Base-by-base conservation (phyloP, 495 filamentous ascomycete species). In the Penicillium coffeae region DNA sequence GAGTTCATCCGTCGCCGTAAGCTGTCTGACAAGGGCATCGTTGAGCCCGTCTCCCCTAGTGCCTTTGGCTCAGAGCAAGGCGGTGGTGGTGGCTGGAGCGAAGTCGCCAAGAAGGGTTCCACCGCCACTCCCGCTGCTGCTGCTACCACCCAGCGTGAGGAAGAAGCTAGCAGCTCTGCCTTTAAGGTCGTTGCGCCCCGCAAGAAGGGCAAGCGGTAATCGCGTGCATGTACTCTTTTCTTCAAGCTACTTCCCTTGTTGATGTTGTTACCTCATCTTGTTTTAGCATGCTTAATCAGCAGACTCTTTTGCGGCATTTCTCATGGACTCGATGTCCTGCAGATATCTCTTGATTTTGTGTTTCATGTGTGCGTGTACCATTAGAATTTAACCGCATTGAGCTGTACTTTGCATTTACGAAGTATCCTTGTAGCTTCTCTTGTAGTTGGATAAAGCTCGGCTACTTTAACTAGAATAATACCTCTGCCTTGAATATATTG, bases 1-100 rank as follows among this genome's bases (percentile, higher is more conserved):
- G 93, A 98, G 65, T 97, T 93, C 59, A 80, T 97, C 47, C 83
- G 89, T 19, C 90, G 93, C 47, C 89, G 88, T 65, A 91, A 89
- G 77, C 79, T 92, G 1, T 94, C 92, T 1, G 90, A 95, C 51
- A 89, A 86, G 74, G 93, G 93, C 21, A 76, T 96, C 22, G 73
- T 93, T 61, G 71, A 82, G 45, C 67, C 76, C 45, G 66, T 75
- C 55, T 56, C 62, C 15, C 60, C 63, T 18, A 74, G 74, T 42
- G 69, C 62, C 1, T 73, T 71, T 37, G 70, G 16, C 13, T 25
- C 67, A 2, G 71, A 74, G 34, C 61, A 67, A 54, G 69, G 65
- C 45, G 73, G 63, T 45, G 69, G 69, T 15, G 86, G 89, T 47
- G 93, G 93, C 20, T 97, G 93, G 93, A 95, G 81, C 59, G 94